Evolutionary conservation across 345 rosid species (phyloP).

Genomic region (Triadica sebifera): DNA sequence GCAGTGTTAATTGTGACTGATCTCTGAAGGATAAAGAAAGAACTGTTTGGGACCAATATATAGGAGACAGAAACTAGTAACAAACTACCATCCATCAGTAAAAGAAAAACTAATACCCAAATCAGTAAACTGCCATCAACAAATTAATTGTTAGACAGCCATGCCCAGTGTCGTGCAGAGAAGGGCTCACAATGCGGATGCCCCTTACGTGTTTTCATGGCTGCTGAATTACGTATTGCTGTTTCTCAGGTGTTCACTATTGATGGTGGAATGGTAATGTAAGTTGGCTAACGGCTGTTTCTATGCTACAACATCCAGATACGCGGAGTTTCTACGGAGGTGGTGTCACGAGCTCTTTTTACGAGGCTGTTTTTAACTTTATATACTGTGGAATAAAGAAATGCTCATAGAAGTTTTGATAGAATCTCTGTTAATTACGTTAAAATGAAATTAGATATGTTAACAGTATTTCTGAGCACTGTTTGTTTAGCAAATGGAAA

Average conservation of each 20-base stretch:
- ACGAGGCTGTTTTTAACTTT: constrained; percentile 8
- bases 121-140: too few relatives aligned
- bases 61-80: too few relatives aligned
- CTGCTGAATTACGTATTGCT: constrained; percentile 9
- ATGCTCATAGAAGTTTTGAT: constrained; percentile 9
- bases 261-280: constrained; percentile 98
- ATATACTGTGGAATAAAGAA: constrained; percentile 16
- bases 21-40: too few relatives aligned
- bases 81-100: too few relatives aligned
- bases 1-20: too few relatives aligned
- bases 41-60: too few relatives aligned
- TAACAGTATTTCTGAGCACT: neutral
- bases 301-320: constrained; percentile 6
- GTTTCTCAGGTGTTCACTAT: constrained; percentile 71
- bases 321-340: neutral
- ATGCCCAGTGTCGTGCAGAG: too few relatives aligned
- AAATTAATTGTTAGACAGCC: too few relatives aligned
- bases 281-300: constrained; percentile 5
- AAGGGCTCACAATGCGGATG: neutral
- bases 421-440: constrained; percentile 14
- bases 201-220: neutral
- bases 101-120: too few relatives aligned
- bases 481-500: neutral
- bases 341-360: constrained; percentile 1
- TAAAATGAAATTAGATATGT: neutral